A percentile compares a stretch with the other conserved stretches of the same genome.
Conservation (phyloP, 2,329 filamentous ascomycete species). For the Periconia digitata region DNA sequence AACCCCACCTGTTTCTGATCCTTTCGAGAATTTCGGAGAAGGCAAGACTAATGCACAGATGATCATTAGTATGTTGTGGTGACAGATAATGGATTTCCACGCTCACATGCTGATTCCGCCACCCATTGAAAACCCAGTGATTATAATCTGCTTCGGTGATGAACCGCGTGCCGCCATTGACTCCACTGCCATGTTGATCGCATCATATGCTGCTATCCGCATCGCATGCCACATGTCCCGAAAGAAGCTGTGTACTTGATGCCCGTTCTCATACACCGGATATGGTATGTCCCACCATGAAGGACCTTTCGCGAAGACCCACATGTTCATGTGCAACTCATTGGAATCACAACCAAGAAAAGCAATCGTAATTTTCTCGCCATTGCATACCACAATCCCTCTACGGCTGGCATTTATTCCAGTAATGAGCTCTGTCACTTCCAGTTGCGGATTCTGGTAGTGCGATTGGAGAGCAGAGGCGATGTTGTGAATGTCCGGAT, state of each 20-base stretch:
- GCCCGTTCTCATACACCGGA: conserved; percentile 8
- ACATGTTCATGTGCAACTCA: conserved; percentile 8
- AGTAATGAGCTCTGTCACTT: conserved; percentile 4
- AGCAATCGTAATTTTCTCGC: conserved; percentile 10
- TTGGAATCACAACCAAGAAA: conserved; percentile 6
- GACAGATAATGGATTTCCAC: too few relatives aligned
- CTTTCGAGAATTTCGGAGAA: conserved; percentile 14
- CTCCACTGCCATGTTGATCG: conserved; percentile 4
- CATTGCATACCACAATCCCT: conserved; percentile 6
- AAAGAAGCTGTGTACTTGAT: conserved; percentile 15
- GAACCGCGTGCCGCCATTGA: conserved; percentile 2
- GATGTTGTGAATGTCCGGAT: conserved; percentile 1
- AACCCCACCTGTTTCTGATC: conserved; percentile 10
- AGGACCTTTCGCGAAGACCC: conserved; percentile 7
- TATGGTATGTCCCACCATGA: conserved; percentile 10
- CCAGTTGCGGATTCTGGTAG: neutral
- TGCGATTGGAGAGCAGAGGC: neutral
- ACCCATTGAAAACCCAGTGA: conserved; percentile 15
- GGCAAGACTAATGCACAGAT: conserved; percentile 7
- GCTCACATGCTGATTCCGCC: conserved; percentile 12
- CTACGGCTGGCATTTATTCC: conserved; percentile 6
- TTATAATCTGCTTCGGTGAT: conserved; percentile 7
- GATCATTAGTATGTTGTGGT: neutral
- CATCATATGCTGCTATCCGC: conserved; percentile 5
- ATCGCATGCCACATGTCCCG: conserved; percentile 15